A percentile compares a stretch with the other conserved stretches of the same genome.
Conservation (phyloP, 2,329 filamentous ascomycete species). For the Ophiosphaerella herpotricha region DNA sequence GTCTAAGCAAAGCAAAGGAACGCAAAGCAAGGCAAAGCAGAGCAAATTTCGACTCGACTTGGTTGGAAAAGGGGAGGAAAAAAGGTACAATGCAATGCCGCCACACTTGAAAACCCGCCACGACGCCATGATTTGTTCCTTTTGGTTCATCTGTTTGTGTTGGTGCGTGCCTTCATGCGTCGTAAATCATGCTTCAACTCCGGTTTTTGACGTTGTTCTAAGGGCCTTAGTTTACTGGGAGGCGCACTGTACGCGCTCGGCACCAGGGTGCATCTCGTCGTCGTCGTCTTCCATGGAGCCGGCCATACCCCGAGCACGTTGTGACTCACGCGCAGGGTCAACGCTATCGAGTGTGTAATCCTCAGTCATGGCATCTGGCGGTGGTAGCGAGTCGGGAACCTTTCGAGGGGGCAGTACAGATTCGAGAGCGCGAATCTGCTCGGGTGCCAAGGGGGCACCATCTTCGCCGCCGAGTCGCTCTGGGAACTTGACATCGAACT, state of each 20-base stretch:
- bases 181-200: background rate
- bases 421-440: constrained; percentile 79
- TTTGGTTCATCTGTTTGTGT: too few relatives aligned
- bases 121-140: too few relatives aligned
- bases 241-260: constrained; percentile 82
- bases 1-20: too few relatives aligned
- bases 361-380: constrained; percentile 87
- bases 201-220: background rate
- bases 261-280: constrained; percentile 62
- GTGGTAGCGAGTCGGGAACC: constrained; percentile 67
- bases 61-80: too few relatives aligned
- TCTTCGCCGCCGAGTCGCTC: constrained; percentile 54
- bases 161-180: background rate
- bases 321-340: constrained; percentile 67
- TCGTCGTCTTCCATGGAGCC: constrained; percentile 68
- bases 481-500: constrained; percentile 97
- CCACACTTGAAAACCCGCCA: too few relatives aligned
- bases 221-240: constrained; percentile 68
- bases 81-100: too few relatives aligned
- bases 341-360: constrained; percentile 85
- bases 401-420: constrained; percentile 76
- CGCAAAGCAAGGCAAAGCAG: too few relatives aligned
- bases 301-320: constrained; percentile 69
- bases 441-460: constrained; percentile 57
- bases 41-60: too few relatives aligned